Percentiles rank a stretch among this genome's conserved stretches.
Conservation (phyloP, 73 alveolate genomes). For the Urostyla sp. region DNA sequence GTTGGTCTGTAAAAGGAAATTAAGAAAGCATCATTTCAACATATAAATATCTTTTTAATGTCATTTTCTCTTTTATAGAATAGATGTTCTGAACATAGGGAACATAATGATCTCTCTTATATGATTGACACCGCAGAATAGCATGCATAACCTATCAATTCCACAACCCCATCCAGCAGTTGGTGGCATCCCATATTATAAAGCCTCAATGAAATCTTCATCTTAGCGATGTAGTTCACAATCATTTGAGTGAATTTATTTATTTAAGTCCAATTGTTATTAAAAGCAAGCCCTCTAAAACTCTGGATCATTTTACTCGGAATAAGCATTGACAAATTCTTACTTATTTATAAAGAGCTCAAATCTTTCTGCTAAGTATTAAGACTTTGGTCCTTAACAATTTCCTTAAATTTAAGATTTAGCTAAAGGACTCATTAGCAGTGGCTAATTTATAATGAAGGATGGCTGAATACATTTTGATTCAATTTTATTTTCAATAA, state of each 20-base stretch:
- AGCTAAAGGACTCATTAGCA: conserved; percentile 98
- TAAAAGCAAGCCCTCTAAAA: conserved; percentile 85
- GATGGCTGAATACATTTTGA: conserved; percentile 94
- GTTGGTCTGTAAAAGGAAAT: too few species aligned
- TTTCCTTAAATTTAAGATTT: conserved; percentile 86
- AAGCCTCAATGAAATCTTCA: conserved; percentile 90
- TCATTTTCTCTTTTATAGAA: conserved; percentile 1
- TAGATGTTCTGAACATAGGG: conserved; percentile 82
- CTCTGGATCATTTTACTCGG: conserved; percentile 95
- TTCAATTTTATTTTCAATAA: conserved; percentile 97
- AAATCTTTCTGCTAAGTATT: conserved; percentile 92
- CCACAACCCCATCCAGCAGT: conserved; percentile 99
- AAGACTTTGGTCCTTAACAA: conserved; percentile 19
- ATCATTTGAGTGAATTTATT: conserved; percentile 83
- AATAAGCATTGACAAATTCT: conserved; percentile 95
- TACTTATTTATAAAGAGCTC: conserved; percentile 91
- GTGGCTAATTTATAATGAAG: conserved; percentile 97
- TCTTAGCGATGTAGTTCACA: conserved; percentile 94
- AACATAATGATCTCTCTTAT: conserved; percentile 94
- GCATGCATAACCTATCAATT: conserved; percentile 95
- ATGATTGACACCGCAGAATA: conserved; percentile 84
- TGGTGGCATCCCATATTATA: conserved; percentile 98
- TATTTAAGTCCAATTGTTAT: conserved; percentile 77
- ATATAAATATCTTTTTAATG: not conserved
- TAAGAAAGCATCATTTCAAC: too few species aligned